Conservation (phyloP, 2,329 filamentous ascomycete genomes). For the Cladosporium colombiae region DNA sequence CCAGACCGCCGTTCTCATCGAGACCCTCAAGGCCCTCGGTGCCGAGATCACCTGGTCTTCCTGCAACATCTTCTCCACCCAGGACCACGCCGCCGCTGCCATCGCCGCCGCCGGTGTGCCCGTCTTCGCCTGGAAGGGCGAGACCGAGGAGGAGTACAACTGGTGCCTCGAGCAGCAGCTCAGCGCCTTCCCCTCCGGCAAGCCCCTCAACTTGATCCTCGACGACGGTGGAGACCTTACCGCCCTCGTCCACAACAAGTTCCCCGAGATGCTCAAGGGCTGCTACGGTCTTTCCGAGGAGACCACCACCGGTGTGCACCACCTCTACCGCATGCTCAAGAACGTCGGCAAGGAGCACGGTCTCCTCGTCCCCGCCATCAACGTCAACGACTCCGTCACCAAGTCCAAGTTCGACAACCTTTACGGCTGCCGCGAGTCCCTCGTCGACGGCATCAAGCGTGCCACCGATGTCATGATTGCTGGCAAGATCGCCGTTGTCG, state of each 20-base stretch:
- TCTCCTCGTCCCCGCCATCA: constrained; percentile 92
- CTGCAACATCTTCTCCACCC: constrained; percentile 99
- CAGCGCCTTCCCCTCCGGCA: constrained; percentile 90
- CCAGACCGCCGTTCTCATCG: constrained; percentile 98
- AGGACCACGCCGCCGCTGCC: constrained; percentile 96
- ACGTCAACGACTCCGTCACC: constrained; percentile 99
- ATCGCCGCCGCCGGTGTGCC: constrained; percentile 92
- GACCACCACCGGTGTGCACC: constrained; percentile 99
- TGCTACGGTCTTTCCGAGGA: constrained; percentile 99
- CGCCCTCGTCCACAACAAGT: constrained; percentile 94
- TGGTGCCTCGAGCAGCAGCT: constrained; percentile 99
- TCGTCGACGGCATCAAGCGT: constrained; percentile 99
- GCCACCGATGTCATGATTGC: constrained; percentile 99
- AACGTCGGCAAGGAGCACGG: constrained; percentile 65
- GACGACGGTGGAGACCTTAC: constrained; percentile 98
- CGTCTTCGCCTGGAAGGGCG: constrained; percentile 82
- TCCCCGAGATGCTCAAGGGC: constrained; percentile 96
- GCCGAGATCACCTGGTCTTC: constrained; percentile 98
- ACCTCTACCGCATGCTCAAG: constrained; percentile 96
- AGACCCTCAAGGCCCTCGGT: constrained; percentile 91
- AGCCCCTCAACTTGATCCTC: constrained; percentile 97
- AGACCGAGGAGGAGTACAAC: constrained; percentile 99
- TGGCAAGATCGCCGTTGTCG: constrained; percentile 96
- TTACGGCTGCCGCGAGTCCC: constrained; percentile 98
- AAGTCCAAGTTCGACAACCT: constrained; percentile 99